Evolutionary conservation across 73 alveolate species (phyloP), one percentile per base, ranked within the genome.

Genomic region (Breviolum minutum): DNA sequence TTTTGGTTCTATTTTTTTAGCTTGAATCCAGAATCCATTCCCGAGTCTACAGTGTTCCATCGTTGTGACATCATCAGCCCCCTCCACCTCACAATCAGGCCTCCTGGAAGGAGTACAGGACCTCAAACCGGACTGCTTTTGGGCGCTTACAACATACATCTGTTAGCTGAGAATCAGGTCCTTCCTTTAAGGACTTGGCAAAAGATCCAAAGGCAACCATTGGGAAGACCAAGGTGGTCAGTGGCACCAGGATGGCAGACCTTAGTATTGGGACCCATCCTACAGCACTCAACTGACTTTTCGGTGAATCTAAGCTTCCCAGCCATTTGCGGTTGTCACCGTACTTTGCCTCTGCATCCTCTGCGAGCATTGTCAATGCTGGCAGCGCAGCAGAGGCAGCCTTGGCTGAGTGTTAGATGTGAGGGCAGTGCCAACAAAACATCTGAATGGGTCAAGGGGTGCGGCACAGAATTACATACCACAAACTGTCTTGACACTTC

Each of bases 31-130:
- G 27, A n/a, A 77, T 20, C 22, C 32, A n/a, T 24, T 29, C n/a
- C 22, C n/a, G 27, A n/a, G 11, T 2, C 8, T 9, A 77, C 12
- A n/a, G 19, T n/a, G 19, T n/a, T 30, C 19, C 81, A 71, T n/a
- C 30, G 30, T 71, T 12, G 81, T 20, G 81, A 30, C 40, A 11
- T 71, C 81, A 17, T 12, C 81, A 20, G 0, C 48, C 29, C 81
- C 4, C 26, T n/a, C 81, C 19, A 20, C 10, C 54, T 30, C 17
- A 40, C 20, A 48, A 70, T 22, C 74, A 27, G n/a, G 92, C 92
- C 92, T 90, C 96, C 96, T 90, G 96, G 96, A 90, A 90, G 76
- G 96, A 90, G 63, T 90, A 90, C 74, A 90, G 96, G 77, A 90
- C 96, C 96, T 90, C 60, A 85, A 63, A 20, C 12, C 27, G 63